These are phyloP conservation scores for Ceratocystis harringtonii DNA, from an alignment of 2,329 filamentous ascomycete genomes.

Conservation along the genomic window DNA sequence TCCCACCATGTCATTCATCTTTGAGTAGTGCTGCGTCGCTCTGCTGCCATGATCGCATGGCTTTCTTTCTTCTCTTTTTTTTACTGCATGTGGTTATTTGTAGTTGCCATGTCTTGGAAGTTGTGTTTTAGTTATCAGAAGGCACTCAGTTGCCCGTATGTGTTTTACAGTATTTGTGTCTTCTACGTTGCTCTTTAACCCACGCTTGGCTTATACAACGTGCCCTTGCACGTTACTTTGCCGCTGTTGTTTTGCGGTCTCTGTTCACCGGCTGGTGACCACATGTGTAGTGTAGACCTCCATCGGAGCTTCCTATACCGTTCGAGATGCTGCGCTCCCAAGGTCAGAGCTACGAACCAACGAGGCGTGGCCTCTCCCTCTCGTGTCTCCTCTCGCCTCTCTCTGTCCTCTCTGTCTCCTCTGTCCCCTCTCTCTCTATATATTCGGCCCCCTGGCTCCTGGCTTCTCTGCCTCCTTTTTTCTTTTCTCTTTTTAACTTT, in stretches of 20 bases:
- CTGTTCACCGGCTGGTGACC: not conserved
- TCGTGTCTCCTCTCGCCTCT: not conserved
- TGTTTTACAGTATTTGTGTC: not conserved
- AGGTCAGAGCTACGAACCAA: no score
- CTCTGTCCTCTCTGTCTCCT: no score
- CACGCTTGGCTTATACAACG: not conserved
- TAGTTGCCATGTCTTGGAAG: not conserved
- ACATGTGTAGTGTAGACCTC: not conserved
- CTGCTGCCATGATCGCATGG: not conserved
- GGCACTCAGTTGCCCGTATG: not conserved
- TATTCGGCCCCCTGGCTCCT: not conserved
- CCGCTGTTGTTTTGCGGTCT: not conserved
- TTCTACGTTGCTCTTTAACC: not conserved
- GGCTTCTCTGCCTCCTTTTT: not conserved
- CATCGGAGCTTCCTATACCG: not conserved
- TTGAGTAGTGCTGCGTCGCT: not conserved
- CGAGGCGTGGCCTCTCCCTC: not conserved
- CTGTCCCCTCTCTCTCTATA: not conserved
- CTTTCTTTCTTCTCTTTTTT: not conserved
- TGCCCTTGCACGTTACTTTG: not conserved
- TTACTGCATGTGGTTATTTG: not conserved
- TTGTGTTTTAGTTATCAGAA: not conserved
- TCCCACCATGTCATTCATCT: not conserved
- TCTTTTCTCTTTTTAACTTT: not conserved
- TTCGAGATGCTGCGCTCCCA: not conserved